These are phyloP conservation scores for Aureobasidium namibiae DNA, from an alignment of 2,329 filamentous ascomycete genomes.

Conservation along the genomic window DNA sequence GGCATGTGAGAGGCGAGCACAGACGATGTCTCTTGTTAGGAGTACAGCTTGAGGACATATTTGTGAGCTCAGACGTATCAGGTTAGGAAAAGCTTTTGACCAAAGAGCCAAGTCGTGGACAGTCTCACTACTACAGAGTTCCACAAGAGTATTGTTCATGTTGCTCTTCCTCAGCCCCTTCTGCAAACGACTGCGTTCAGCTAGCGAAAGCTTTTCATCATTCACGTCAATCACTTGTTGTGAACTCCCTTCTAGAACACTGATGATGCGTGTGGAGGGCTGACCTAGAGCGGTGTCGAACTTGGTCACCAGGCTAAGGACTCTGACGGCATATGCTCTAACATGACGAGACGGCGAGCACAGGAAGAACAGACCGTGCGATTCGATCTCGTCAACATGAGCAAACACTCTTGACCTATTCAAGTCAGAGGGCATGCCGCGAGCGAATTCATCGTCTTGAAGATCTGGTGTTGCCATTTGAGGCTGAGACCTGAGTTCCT, in stretches of 20 bases:
- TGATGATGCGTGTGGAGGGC: constrained; percentile 72
- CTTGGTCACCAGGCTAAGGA: constrained; percentile 83
- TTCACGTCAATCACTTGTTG: constrained; percentile 85
- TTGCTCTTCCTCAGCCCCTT: constrained; percentile 80
- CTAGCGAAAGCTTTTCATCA: constrained; percentile 81
- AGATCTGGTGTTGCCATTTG: constrained; percentile 74
- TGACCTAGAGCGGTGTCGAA: constrained; percentile 82
- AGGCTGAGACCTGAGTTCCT: constrained; percentile 57
- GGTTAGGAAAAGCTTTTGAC: constrained; percentile 96
- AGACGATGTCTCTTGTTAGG: constrained; percentile 83
- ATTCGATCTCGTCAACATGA: constrained; percentile 93
- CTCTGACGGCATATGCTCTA: constrained; percentile 81
- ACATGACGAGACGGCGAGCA: constrained; percentile 92
- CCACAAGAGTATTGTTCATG: constrained; percentile 76
- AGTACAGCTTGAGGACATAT: constrained; percentile 87
- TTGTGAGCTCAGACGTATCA: constrained; percentile 83
- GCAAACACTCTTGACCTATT: constrained; percentile 67
- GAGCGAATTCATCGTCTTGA: constrained; percentile 45
- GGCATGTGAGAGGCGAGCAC: constrained; percentile 86
- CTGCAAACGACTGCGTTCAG: constrained; percentile 85
- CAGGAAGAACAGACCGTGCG: constrained; percentile 91
- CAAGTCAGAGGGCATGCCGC: constrained; percentile 54
- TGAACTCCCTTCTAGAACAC: constrained; percentile 85
- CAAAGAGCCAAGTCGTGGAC: constrained; percentile 91
- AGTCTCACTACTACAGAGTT: constrained; percentile 90